Evolutionary conservation across 2,329 filamentous ascomycete genomes (phyloP).

Genomic region (Scedosporium dehoogii): DNA sequence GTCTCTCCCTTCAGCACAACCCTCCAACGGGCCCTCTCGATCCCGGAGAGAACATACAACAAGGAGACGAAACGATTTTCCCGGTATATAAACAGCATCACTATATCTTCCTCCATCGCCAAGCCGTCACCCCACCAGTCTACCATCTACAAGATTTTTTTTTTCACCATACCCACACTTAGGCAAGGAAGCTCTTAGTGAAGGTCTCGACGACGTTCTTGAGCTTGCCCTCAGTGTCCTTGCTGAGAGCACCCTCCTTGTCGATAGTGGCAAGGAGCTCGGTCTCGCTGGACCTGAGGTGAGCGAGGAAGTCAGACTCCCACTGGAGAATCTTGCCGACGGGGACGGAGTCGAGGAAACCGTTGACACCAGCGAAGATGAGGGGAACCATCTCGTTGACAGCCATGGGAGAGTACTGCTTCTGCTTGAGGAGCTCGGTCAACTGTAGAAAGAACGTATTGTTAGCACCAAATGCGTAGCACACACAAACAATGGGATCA

Average conservation of each 20-base stretch:
- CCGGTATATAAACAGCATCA: conserved; percentile 36
- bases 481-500: not conserved
- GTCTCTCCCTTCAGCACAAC: conserved; percentile 38
- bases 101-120: conserved; percentile 18
- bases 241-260: conserved; percentile 92
- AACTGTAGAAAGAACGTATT: conserved; percentile 34
- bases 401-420: conserved; percentile 97
- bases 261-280: conserved; percentile 80
- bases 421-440: conserved; percentile 98
- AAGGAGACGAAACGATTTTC: conserved; percentile 11
- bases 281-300: conserved; percentile 84
- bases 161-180: conserved; percentile 27
- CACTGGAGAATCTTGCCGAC: conserved; percentile 86
- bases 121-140: conserved; percentile 14
- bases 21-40: conserved; percentile 32
- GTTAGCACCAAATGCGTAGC: not conserved
- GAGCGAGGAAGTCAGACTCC: conserved; percentile 88
- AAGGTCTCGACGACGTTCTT: conserved; percentile 69
- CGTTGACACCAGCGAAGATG: conserved; percentile 99
- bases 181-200: conserved; percentile 82
- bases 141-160: conserved; percentile 19
- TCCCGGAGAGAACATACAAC: conserved; percentile 36
- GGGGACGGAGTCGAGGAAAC: conserved; percentile 79
- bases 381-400: conserved; percentile 99
- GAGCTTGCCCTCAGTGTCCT: conserved; percentile 78